phyloP scores from a whole-genome alignment of 371 early-diverging fungal species.

The Caulochytrium protostelioides region DNA sequence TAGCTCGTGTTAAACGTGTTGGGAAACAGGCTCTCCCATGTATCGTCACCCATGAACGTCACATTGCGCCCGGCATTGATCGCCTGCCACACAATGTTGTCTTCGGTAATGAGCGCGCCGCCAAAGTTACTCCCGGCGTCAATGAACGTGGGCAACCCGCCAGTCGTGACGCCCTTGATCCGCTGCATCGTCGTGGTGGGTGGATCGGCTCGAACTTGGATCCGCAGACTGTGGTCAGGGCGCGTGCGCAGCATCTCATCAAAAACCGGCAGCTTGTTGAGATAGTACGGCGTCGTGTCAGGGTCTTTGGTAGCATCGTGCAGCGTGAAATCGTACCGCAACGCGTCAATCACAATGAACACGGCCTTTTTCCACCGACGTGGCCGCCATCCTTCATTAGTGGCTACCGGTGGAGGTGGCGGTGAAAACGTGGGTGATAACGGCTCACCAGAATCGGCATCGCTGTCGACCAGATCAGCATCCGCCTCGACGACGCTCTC shows the following conservation, averaged over 20 bases:
- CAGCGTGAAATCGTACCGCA: constrained; percentile 59
- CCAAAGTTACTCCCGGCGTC: constrained; percentile 88
- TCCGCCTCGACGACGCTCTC: too few species aligned
- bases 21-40: constrained; percentile 72
- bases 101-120: constrained; percentile 52
- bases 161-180: constrained; percentile 74
- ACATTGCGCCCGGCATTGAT: constrained; percentile 22
- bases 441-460: too few species aligned
- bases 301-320: constrained; percentile 9
- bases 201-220: constrained; percentile 76
- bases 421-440: too few species aligned
- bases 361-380: constrained; percentile 42
- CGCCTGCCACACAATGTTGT: constrained; percentile 56
- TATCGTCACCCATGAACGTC: constrained; percentile 86
- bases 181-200: constrained; percentile 92
- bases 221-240: constrained; percentile 46
- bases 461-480: too few species aligned
- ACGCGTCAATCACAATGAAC: constrained; percentile 68
- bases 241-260: constrained; percentile 22
- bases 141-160: constrained; percentile 75
- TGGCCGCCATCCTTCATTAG: constrained; percentile 38
- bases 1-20: constrained; percentile 32
- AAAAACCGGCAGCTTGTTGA: constrained; percentile 52
- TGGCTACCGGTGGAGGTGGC: too few species aligned
- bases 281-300: constrained; percentile 23